These are phyloP conservation scores for Bolboschoenoplectus hybrid DNA, from an alignment of 202 grass and related monocot species.

Conservation along the genomic window DNA sequence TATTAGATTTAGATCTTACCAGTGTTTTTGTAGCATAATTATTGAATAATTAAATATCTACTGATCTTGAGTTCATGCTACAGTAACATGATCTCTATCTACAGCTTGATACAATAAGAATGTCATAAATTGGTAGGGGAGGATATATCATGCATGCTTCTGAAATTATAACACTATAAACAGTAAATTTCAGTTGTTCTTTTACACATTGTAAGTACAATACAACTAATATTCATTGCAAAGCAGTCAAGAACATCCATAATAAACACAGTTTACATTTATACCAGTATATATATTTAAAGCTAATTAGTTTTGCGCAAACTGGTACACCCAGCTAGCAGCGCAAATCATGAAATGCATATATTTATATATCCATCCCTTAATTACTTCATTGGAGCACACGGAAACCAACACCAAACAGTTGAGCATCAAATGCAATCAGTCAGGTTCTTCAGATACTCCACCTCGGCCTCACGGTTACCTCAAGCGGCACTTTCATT, in stretches of 20 bases:
- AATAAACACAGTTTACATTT: slow-evolving; percentile 19
- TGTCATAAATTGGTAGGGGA: neutral
- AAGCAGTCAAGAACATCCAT: slow-evolving; percentile 17
- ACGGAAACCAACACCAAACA: neutral
- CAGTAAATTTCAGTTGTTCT: slow-evolving; percentile 1
- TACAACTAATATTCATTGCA: neutral
- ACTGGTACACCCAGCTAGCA: slow-evolving; percentile 1
- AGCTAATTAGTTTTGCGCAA: slow-evolving; percentile 9
- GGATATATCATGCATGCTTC: too few species aligned
- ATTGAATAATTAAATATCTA: neutral
- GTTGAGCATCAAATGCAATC: slow-evolving; percentile 13
- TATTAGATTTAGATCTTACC: neutral
- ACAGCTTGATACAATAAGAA: neutral
- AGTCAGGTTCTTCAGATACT: neutral
- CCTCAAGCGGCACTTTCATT: slow-evolving; percentile 79
- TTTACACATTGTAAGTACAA: neutral
- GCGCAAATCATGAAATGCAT: slow-evolving; percentile 2
- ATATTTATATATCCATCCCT: neutral
- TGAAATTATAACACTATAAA: neutral
- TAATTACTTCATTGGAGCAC: neutral
- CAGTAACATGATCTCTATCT: neutral
- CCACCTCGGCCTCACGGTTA: slow-evolving; percentile 47
- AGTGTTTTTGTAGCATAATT: neutral
- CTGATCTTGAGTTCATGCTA: neutral
- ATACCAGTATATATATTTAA: slow-evolving; percentile 9